Conservation (phyloP, 2,329 filamentous ascomycete genomes). For the Trichothecium sympodiale region DNA sequence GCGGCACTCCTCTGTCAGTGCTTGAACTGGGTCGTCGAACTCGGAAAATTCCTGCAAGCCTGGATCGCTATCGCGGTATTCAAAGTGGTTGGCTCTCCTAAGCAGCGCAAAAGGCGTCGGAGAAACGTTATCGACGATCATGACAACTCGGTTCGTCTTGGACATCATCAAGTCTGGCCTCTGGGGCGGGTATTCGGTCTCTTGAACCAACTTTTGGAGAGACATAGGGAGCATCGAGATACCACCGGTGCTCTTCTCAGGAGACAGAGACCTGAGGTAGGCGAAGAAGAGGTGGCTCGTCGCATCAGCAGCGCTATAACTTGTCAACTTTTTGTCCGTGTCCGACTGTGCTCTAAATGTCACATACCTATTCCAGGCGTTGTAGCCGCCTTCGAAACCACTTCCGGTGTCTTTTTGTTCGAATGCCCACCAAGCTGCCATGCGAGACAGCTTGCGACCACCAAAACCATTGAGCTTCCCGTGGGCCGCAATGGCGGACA, state of each 20-base stretch:
- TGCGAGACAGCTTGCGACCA: constrained; percentile 84
- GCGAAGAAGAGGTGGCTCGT: constrained; percentile 97
- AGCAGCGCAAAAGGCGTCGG: constrained; percentile 87
- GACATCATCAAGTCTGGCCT: constrained; percentile 66
- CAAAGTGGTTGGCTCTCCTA: constrained; percentile 84
- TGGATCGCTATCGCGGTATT: constrained; percentile 80
- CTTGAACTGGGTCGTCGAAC: constrained; percentile 79
- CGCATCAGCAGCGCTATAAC: constrained; percentile 75
- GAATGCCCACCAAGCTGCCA: constrained; percentile 98
- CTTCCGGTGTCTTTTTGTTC: constrained; percentile 78
- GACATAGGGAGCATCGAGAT: constrained; percentile 85
- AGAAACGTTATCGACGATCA: constrained; percentile 93
- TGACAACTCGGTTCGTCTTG: constrained; percentile 78
- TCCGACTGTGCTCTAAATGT: too few species aligned
- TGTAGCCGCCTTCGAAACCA: constrained; percentile 92
- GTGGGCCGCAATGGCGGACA: constrained; percentile 83
- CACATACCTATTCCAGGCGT: constrained; percentile 67
- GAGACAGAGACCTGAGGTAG: constrained; percentile 80
- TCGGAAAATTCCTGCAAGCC: constrained; percentile 79
- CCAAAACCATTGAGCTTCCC: constrained; percentile 89
- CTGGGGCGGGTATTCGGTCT: constrained; percentile 88
- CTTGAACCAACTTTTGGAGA: constrained; percentile 78
- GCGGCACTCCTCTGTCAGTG: constrained; percentile 86
- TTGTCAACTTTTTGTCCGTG: constrained; percentile 9
- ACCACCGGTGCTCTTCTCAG: constrained; percentile 64